Evolutionary conservation across 257 asterid genomes (phyloP).

Genomic region (Nicotiana obtusifolia): DNA sequence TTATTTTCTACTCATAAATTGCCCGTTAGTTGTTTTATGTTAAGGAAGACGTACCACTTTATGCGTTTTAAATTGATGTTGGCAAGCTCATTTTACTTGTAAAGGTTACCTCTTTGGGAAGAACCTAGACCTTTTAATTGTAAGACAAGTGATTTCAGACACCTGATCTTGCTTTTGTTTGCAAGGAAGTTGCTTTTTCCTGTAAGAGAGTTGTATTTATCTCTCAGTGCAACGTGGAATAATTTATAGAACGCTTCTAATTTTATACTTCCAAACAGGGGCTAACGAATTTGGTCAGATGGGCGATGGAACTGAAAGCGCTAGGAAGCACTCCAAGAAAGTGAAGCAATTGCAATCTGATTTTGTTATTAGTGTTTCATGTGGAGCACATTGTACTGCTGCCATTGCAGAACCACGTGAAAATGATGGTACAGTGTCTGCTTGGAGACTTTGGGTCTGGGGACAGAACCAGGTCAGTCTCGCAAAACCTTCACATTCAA

Average conservation of each 20-base stretch:
- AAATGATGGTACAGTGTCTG: conserved; percentile 68
- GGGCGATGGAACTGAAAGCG: conserved; percentile 86
- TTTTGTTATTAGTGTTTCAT: conserved; percentile 70
- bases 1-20: not conserved
- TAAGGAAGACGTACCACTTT: not conserved
- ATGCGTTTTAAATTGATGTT: not conserved
- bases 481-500: not conserved
- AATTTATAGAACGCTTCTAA: not conserved
- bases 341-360: conserved; percentile 70
- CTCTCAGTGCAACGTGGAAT: not conserved
- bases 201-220: not conserved
- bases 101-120: not conserved
- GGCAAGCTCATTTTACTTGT: not conserved
- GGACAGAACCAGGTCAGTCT: conserved; percentile 86
- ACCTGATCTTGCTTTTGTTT: not conserved
- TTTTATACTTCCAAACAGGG: conserved; percentile 40
- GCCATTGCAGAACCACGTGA: conserved; percentile 86
- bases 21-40: not conserved
- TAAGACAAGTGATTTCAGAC: not conserved
- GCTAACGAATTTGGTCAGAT: conserved; percentile 96
- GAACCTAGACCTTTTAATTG: not conserved
- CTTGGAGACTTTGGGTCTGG: conserved; percentile 91
- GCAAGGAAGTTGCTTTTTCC: not conserved
- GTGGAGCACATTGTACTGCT: conserved; percentile 95
- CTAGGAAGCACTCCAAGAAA: conserved; percentile 63